Base-by-base conservation (phyloP, 345 rosid species). In the Leavenworthia alabamica region DNA sequence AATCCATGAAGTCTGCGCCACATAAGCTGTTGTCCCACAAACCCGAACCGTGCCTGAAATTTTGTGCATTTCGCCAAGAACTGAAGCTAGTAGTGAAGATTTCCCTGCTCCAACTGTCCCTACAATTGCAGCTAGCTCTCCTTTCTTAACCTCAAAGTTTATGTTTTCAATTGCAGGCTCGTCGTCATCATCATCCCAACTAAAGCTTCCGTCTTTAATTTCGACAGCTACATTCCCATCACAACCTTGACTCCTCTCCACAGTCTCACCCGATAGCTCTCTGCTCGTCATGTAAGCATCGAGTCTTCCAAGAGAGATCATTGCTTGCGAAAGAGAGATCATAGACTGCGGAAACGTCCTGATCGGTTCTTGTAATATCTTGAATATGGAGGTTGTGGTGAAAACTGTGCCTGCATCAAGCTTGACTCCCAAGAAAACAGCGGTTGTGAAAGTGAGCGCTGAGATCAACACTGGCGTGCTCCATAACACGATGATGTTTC, bases 51-150 rank as follows among this genome's bases (percentile, higher is more conserved):
- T 81, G 45, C 99, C 99, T 0, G 89, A 77, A 42, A 83, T 49
- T 67, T 83, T 92, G 75, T 89, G 93, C 99, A 92, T 92, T 74
- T 93, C 99, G 43, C 99, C 99, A 16, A 93, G 94, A 69, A 89
- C 36, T 35, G 96, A 80, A 44, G 89, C 87, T 23, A 93, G 73
- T 19, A 93, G 77, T 59, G 99, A 89, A 9, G 97, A 93, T 68
- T 93, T 93, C 46, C 99, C 99, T 0, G 96, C 78, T 41, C 97
- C 97, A 31, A 93, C 99, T 0, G 88, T 89, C 39, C 97, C 99
- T 24, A 93, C 99, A 66, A 93, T 82, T 4, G 97, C 89, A 4
- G 96, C 66, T 7, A 93, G 81, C 69, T 89, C 83, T 19, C 99
- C 99, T 62, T 82, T 93, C 64, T 79, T 78, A 31, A 89, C 66